A percentile compares a stretch with the other conserved stretches of the same genome.
phyloP scores from a whole-genome alignment of 768 basidiomycete genomes.

The Naganishia kalamii region DNA sequence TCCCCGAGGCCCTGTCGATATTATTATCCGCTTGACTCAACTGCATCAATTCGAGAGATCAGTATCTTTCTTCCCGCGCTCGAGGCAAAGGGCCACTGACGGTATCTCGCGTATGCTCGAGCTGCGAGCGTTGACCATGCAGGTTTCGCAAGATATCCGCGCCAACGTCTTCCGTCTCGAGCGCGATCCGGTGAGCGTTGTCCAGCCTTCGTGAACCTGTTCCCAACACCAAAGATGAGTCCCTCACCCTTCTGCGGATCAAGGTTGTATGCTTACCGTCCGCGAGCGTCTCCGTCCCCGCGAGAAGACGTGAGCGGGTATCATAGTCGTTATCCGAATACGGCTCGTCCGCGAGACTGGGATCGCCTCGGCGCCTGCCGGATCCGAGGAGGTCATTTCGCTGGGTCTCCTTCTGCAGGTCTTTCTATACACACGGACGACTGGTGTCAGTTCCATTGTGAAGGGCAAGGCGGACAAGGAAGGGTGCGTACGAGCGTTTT shows the following conservation, averaged over 20 bases:
- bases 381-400: slow-evolving; percentile 68
- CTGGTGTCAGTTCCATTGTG: too few relatives aligned
- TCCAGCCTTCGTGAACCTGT: slow-evolving; percentile 62
- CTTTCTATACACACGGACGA: slow-evolving; percentile 51
- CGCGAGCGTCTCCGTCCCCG: slow-evolving; percentile 69
- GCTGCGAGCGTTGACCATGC: slow-evolving; percentile 81
- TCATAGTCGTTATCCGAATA: slow-evolving; percentile 50
- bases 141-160: slow-evolving; percentile 84
- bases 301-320: slow-evolving; percentile 71
- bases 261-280: slow-evolving; percentile 54
- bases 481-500: slow-evolving; percentile 53
- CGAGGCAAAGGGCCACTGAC: slow-evolving; percentile 50
- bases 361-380: slow-evolving; percentile 43
- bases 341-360: slow-evolving; percentile 63
- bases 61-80: too few relatives aligned
- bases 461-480: too few relatives aligned
- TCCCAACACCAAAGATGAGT: neutral
- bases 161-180: slow-evolving; percentile 94
- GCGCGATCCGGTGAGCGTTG: slow-evolving; percentile 82
- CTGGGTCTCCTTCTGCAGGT: slow-evolving; percentile 62
- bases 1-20: slow-evolving; percentile 84
- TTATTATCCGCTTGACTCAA: slow-evolving; percentile 77
- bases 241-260: neutral
- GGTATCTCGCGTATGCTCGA: slow-evolving; percentile 84
- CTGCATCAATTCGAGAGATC: too few relatives aligned